Evolutionary conservation across 306 rosid species (phyloP), one percentile per base, ranked within the genome.

Genomic region (Aeschynomene evenia): DNA sequence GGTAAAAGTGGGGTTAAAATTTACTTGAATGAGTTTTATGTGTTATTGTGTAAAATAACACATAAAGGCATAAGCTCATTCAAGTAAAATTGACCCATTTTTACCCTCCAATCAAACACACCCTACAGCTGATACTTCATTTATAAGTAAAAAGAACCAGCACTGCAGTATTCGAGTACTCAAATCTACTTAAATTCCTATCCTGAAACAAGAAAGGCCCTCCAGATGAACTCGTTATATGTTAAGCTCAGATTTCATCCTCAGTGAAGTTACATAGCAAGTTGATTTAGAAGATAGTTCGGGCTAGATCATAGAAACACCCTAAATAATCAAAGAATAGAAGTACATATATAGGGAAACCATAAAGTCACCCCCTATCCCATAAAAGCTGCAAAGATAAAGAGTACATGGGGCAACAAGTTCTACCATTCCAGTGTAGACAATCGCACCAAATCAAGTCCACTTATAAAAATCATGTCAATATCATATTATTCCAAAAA

Each of bases 311-410:
- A 45, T 45, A n/a, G 51, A 45, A n/a, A 4, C 20, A 4, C 6
- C 9, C 20, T 45, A 23, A 36, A 54, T 37, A 70, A 63, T 54
- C 20, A 48, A 63, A 53, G 53, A 34, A 39, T 45, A 4, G 69
- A 68, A 26, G 10, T 48, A 52, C 18, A 31, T 48, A 52, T 14
- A 31, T 7, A 53, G 9, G 46, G 72, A 71, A 26, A 54, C 56
- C 46, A 71, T 29, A 34, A 63, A 42, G 31, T 3, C n/a, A n/a
- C n/a, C n/a, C n/a, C 45, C 50, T 42, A 61, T 50, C 54, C 49
- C 46, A 70, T 59, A 45, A 19, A 54, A 46, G 28, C 50, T 71
- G 72, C 56, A 54, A 68, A 56, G 77, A 69, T 8, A 6, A 36
- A 42, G 55, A 56, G 33, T n/a, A 14, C 31, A n/a, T n/a, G 0